Evolutionary conservation across 2,329 filamentous ascomycete species (phyloP), one percentile per base, ranked within the genome.

Genomic region (Aspergillus fischeri): DNA sequence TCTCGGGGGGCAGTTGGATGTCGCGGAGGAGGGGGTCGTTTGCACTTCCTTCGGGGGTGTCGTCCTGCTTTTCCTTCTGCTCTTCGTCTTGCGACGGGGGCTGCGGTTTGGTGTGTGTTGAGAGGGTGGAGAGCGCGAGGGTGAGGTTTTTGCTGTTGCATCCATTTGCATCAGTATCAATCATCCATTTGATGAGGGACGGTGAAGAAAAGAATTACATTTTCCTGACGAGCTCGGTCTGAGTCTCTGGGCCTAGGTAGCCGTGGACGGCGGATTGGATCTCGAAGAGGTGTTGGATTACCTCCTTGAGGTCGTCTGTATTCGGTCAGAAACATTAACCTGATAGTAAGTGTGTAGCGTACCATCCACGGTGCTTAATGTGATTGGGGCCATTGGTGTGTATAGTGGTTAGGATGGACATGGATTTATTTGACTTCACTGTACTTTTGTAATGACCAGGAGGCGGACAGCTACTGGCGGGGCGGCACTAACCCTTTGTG

Each of bases 261-360:
- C 84, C 83, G 67, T 84, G 80, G 1, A 78, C 75, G n/a, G 77
- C 77, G 29, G 80, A 79, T 70, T 86, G 83, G 48, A 85, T 81
- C 61, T 85, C 80, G 74, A 83, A 87, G 52, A 87, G 78, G 63
- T 84, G 82, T 63, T 85, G 82, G 61, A 87, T 84, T 57, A 86
- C 80, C 49, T 81, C 79, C 72, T 85, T 85, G 53, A 86, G 74
- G 63, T 84, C 80, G 50, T 75, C 80, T 82, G 65, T 24, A 24
- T 24, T 24, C 24, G 24, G 24, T 24, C 24, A 24, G 24, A 4
- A 24, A 24, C 24, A 3, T 3, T 24, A 24, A 24, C 24, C 24
- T 24, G 24, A 24, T 24, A 24, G 24, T 3, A 24, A 24, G 24
- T 24, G 4, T 17, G 44, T 14, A 6, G 61, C 69, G 57, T 57